phyloP scores from a whole-genome alignment of 306 rosid species.

The Begonia fuchsioides region DNA sequence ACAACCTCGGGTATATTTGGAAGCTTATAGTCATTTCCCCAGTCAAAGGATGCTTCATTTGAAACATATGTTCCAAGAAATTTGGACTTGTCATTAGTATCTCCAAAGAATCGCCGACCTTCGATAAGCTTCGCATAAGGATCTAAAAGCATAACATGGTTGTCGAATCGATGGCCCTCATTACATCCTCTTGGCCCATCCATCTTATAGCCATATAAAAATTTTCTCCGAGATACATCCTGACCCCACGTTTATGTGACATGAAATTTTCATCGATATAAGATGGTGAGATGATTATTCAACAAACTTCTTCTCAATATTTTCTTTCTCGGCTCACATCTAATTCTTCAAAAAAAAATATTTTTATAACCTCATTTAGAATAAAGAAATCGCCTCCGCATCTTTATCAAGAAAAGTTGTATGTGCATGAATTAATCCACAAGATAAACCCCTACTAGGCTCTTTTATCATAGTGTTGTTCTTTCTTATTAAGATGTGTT shows the following conservation, averaged over 20 bases:
- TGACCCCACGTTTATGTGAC: conserved; percentile 6
- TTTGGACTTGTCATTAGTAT: conserved; percentile 36
- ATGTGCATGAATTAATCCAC: too few species aligned
- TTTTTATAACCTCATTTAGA: too few species aligned
- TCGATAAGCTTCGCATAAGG: conserved; percentile 88
- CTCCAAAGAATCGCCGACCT: conserved; percentile 79
- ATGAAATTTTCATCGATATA: background rate
- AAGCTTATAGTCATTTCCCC: conserved; percentile 84
- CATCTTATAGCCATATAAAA: conserved; percentile 61
- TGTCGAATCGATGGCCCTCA: conserved; percentile 84
- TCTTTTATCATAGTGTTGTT: too few species aligned
- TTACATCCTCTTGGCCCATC: conserved; percentile 80
- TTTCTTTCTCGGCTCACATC: too few species aligned
- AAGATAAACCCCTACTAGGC: too few species aligned
- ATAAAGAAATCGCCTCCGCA: too few species aligned
- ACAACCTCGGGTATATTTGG: conserved; percentile 79
- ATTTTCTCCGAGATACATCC: conserved; percentile 73
- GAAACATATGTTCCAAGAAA: conserved; percentile 84
- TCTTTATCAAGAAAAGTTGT: too few species aligned
- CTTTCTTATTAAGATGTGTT: too few species aligned
- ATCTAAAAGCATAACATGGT: conserved; percentile 61
- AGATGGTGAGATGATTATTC: too few species aligned
- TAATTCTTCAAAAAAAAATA: too few species aligned
- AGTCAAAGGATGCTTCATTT: conserved; percentile 65
- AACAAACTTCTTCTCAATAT: too few species aligned